Base-by-base conservation (phyloP, 805 yeast species). In the Saccharomycopsis fermentans region DNA sequence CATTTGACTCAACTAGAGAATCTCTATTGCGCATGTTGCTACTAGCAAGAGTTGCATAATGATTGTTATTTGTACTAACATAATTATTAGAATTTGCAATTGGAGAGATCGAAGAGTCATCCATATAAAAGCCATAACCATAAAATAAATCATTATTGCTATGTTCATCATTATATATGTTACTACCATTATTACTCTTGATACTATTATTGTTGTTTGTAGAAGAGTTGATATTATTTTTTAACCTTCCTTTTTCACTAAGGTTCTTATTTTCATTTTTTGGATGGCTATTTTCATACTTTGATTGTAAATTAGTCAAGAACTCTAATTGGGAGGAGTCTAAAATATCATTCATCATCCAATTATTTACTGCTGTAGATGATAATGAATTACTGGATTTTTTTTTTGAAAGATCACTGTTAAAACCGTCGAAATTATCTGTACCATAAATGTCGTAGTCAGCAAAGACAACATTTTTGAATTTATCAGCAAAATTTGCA, bases 401-500 rank as follows among this genome's bases (percentile, higher is more conserved):
- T 43, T 43, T 43, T n/a, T 43, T 43, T 19, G 50, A 8, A 43
- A 21, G 9, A 4, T 43, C 29, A 21, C 17, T 43, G 29, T 43
- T 24, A 14, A 26, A 21, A 9, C 9, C 3, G 11, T 43, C 50
- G 12, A 19, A 43, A n/a, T 48, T 51, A n/a, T 62, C 64, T 19
- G 58, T 43, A 11, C 64, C 64, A 55, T 62, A 62, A 6, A 62
- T 59, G 40, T 59, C 56, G 37, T 62, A 62, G 35, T 62, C 61
- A 12, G 63, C 64, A 37, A 59, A 62, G n/a, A 47, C 57, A 52
- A 54, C 26, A 27, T 57, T 48, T 51, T 40, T 54, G 32, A 21
- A 32, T 27, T 43, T 32, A 43, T 43, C 50, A 34, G 34, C 54
- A 48, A 17, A n/a, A 29, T 55, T 40, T 16, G 39, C 40, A 16